Percentiles rank a stretch among this genome's conserved stretches.
phyloP scores from a whole-genome alignment of 129 eudicot genomes.

The sunflower (Helianthus annuus) region HanXRQr2.0-SUNRISE NC_035447.2:108017909-108018408 shows the following conservation, averaged over 20 bases:
- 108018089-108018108: slow-evolving; percentile 94
- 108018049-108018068: background rate
- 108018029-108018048: background rate
- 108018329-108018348: slow-evolving; percentile 71
- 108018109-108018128: slow-evolving; percentile 91
- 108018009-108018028: slow-evolving; percentile 32
- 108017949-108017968: slow-evolving; percentile 87
- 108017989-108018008: slow-evolving; percentile 82
- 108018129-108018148: slow-evolving; percentile 80
- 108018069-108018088: slow-evolving; percentile 66
- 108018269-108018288: slow-evolving; percentile 72
- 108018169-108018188: slow-evolving; percentile 79
- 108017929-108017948: slow-evolving; percentile 93
- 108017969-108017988: slow-evolving; percentile 87
- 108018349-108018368: slow-evolving; percentile 79
- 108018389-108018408: slow-evolving; percentile 80
- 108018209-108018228: slow-evolving; percentile 79
- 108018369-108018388: slow-evolving; percentile 86
- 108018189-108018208: slow-evolving; percentile 79
- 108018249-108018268: slow-evolving; percentile 88
- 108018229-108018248: slow-evolving; percentile 57
- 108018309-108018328: slow-evolving; percentile 90
- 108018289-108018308: slow-evolving; percentile 88
- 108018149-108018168: slow-evolving; percentile 82
- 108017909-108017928: slow-evolving; percentile 83